phyloP scores from a whole-genome alignment of 345 rosid species.

The Corchorus olitorius region DNA sequence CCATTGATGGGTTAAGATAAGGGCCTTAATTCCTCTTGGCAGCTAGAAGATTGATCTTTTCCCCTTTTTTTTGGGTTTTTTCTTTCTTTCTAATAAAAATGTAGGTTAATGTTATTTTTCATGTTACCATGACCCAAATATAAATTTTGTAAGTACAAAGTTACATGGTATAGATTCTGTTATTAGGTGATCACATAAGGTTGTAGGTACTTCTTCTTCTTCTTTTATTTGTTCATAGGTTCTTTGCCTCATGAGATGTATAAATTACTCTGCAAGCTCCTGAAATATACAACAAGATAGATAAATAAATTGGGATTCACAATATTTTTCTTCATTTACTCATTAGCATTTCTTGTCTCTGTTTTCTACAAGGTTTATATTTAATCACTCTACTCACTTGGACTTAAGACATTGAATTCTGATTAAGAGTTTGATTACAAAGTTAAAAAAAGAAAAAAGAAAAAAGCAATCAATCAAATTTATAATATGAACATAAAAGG shows the following conservation, averaged over 20 bases:
- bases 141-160: constrained; percentile 12
- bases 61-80: neutral
- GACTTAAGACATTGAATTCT: too few relatives aligned
- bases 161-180: neutral
- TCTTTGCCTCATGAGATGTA: constrained; percentile 15
- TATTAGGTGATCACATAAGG: neutral
- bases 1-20: constrained; percentile 18
- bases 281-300: neutral
- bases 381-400: too few relatives aligned
- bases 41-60: neutral
- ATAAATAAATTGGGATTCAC: neutral
- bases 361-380: too few relatives aligned
- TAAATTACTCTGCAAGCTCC: neutral
- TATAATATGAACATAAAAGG: too few relatives aligned
- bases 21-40: neutral
- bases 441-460: too few relatives aligned
- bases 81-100: neutral
- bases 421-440: too few relatives aligned
- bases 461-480: too few relatives aligned
- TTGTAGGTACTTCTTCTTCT: neutral
- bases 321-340: neutral
- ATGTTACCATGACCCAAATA: constrained; percentile 34
- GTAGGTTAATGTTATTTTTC: neutral
- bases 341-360: neutral
- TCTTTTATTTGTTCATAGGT: neutral